Base-by-base conservation (phyloP, 73 alveolate genomes). In the Paramecium primaurelia region DNA sequence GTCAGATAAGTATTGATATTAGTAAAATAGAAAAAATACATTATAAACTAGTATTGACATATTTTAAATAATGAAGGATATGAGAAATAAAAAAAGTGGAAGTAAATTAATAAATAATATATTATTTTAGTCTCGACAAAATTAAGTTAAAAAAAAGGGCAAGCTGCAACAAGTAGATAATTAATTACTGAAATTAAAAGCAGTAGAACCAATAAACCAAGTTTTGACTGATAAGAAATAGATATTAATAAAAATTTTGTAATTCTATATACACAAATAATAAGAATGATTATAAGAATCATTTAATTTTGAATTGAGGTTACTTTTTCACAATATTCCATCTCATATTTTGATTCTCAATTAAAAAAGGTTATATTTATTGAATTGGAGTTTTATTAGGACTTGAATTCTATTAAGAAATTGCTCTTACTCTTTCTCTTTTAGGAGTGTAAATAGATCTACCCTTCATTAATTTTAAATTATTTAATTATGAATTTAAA, bases 51-150 rank as follows among this genome's bases (percentile, higher is more conserved):
- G 60, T 38, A 75, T 75, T 25, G 88, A 75, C 14, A 75, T 75
- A 18, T 75, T 75, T 38, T 38, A 75, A 38, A 38, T 75, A 14
- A 75, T 75, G 88, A 75, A 75, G 60, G 88, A 75, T 10, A 75
- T 75, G 88, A 75, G 47, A 75, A 36, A 34, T 36, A 36, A 38
- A 34, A 75, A 75, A 37, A 22, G 3, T 14, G 88, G 64, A 12
- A 64, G 84, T 64, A 64, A 4, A 25, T 0, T 0, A 25, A 2
- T 32, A 16, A 54, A 16, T 16, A 49, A 2, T 12, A 49, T 49
- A 28, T 32, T 71, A 32, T 7, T 6, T 34, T 75, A 75, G 88
- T 75, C 47, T 42, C 88, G 20, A 38, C 69, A 12, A 75, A 75
- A 37, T 10, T 75, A 36, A 75, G 26, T 20, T 38, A 75, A 38